Base-by-base conservation (phyloP, 2,329 filamentous ascomycete genomes). In the Cercospora sp. region DNA sequence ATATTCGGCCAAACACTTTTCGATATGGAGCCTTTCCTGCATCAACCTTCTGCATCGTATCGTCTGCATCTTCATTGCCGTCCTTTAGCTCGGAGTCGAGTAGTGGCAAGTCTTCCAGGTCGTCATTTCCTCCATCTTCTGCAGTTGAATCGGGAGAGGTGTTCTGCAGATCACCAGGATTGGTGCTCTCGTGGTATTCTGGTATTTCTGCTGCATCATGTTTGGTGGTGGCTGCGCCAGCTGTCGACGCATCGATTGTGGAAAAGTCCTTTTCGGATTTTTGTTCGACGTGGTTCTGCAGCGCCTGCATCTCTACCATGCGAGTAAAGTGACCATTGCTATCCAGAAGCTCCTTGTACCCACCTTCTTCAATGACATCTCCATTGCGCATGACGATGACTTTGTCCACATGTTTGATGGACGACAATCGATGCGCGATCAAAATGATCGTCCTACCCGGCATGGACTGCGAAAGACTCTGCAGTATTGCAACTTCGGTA, bases 381-480 rank as follows among this genome's bases (percentile, higher is more conserved):
- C 81, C 80, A 9, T 75, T 72, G 1, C 74, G 75, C 74, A 82
- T 77, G 16, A 82, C 80, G 65, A 77, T 80, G 13, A 82, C 81
- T 3, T 73, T 61, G 68, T 81, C 77, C 0, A 78, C 78, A 42
- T 78, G 69, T 36, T 74, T 72, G 13, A 81, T 73, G 3, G 79
- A 81, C 5, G 74, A 76, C 16, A 81, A 71, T 2, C 79, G 73
- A 75, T 82, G 80, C 7, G 80, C 80, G 3, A 82, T 77, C 0
- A 78, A 78, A 12, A 82, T 74, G 36, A 78, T 81, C 0, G 79
- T 82, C 9, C 80, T 70, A 1, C 73, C 73, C 73, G 58, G 33
- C 1, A 75, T 33, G 83, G 82, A 80, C 20, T 73, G 67, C 45
- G 92, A 89, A 75, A 94, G 88, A 0, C 90, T 90, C 0, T 70